phyloP scores from a whole-genome alignment of 2,329 filamentous ascomycete genomes.

The Stagonosporopsis rhizophila region DNA sequence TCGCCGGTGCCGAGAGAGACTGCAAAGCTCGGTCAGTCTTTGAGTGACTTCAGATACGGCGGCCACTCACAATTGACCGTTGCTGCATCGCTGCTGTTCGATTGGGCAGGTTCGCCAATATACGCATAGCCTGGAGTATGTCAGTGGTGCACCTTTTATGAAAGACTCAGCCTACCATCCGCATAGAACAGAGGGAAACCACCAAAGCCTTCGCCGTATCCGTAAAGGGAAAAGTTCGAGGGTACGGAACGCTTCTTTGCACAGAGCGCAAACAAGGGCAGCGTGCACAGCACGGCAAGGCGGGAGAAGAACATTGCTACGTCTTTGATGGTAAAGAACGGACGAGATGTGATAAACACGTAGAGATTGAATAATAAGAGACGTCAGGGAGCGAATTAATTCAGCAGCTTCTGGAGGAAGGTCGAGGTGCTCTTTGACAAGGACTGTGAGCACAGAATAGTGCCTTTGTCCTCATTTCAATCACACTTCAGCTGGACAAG shows the following conservation, averaged over 20 bases:
- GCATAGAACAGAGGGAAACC: conserved; percentile 30
- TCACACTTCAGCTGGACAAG: neutral
- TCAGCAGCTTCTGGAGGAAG: neutral
- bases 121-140: conserved; percentile 26
- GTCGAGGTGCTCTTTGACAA: neutral
- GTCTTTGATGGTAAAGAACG: neutral
- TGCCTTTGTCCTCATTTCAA: too few relatives aligned
- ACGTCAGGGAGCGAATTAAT: neutral
- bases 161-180: conserved; percentile 18
- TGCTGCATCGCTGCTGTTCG: conserved; percentile 28
- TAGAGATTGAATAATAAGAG: neutral
- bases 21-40: neutral
- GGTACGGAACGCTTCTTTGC: conserved; percentile 19
- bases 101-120: conserved; percentile 21
- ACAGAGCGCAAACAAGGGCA: conserved; percentile 26
- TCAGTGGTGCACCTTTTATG: conserved; percentile 1
- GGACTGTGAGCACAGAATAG: neutral
- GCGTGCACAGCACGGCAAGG: conserved; percentile 17
- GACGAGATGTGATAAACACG: neutral
- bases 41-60: neutral
- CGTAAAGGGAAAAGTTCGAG: conserved; percentile 23
- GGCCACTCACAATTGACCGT: conserved; percentile 24
- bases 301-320: conserved; percentile 8
- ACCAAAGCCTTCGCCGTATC: conserved; percentile 25
- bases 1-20: conserved; percentile 18